Evolutionary conservation across 2,329 filamentous ascomycete genomes (phyloP).

Genomic region (Pseudogymnoascus sp.): DNA sequence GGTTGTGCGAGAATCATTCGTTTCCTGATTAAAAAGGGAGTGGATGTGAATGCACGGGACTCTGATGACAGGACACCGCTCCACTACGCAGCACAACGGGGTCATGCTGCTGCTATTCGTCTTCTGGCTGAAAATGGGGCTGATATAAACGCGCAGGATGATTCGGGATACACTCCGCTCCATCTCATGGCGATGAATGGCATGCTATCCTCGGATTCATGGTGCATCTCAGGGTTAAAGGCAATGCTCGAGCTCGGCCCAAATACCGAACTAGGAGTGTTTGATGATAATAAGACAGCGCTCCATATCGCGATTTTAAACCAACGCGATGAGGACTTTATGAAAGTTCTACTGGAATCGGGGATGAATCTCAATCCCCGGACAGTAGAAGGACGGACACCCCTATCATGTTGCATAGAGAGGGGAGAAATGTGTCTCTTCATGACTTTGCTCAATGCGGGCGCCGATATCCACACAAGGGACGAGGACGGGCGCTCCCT

Average conservation of each 20-base stretch:
- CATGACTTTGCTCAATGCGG: background rate
- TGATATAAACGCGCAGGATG: background rate
- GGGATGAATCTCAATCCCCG: background rate
- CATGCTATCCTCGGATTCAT: background rate
- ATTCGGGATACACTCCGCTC: background rate
- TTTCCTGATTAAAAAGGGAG: background rate
- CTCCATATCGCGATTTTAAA: background rate
- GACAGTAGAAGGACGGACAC: background rate
- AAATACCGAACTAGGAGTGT: background rate
- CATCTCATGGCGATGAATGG: background rate
- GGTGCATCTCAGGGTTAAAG: background rate
- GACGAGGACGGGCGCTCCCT: background rate
- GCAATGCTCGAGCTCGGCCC: background rate
- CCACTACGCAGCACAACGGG: background rate
- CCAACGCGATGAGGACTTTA: background rate
- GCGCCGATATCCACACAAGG: background rate
- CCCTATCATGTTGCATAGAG: background rate
- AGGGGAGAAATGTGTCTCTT: background rate
- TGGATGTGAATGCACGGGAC: background rate
- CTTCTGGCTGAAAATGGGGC: background rate
- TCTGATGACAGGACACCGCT: background rate
- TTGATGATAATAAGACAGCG: background rate
- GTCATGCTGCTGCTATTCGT: background rate
- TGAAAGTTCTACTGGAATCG: background rate
- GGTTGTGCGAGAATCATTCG: background rate